These are phyloP conservation scores for Saccharata proteae DNA, from an alignment of 2,329 filamentous ascomycete genomes.

Conservation along the genomic window DNA sequence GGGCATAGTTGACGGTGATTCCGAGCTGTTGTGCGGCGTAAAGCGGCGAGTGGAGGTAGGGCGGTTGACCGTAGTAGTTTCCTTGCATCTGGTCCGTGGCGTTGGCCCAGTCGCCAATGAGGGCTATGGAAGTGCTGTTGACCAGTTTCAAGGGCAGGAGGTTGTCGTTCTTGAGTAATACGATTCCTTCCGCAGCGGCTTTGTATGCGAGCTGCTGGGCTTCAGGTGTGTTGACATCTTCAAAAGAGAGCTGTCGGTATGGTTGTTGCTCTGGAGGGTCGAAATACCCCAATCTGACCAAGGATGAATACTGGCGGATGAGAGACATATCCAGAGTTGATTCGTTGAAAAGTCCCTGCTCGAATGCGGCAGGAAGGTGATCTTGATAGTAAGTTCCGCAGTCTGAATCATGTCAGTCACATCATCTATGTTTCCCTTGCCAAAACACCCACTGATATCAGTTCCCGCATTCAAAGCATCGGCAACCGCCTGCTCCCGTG, in stretches of 20 bases:
- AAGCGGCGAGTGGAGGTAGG: constrained; percentile 43
- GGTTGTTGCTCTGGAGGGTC: constrained; percentile 33
- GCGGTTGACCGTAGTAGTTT: constrained; percentile 45
- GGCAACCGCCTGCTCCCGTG: constrained; percentile 35
- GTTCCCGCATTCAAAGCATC: constrained; percentile 39
- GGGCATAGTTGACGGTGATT: constrained; percentile 33
- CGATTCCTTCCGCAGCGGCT: constrained; percentile 36
- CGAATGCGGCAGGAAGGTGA: constrained; percentile 32
- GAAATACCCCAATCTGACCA: constrained; percentile 48
- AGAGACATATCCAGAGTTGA: constrained; percentile 38
- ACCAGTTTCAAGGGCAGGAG: constrained; percentile 31
- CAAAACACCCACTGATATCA: background rate
- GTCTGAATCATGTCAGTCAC: constrained; percentile 30
- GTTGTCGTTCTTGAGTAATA: constrained; percentile 42
- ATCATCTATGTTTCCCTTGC: no score
- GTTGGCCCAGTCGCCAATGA: constrained; percentile 49
- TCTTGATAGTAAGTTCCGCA: constrained; percentile 40
- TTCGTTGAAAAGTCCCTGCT: constrained; percentile 31
- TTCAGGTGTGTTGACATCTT: constrained; percentile 43
- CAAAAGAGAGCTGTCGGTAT: constrained; percentile 42
- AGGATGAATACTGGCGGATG: constrained; percentile 40
- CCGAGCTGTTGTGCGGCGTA: constrained; percentile 38
- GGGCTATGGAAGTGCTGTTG: constrained; percentile 33
- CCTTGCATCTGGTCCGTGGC: constrained; percentile 46
- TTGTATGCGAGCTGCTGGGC: constrained; percentile 44